Evolutionary conservation across 2,329 filamentous ascomycete genomes (phyloP), one percentile per base, ranked within the genome.

Genomic region (Claviceps spartinae): DNA sequence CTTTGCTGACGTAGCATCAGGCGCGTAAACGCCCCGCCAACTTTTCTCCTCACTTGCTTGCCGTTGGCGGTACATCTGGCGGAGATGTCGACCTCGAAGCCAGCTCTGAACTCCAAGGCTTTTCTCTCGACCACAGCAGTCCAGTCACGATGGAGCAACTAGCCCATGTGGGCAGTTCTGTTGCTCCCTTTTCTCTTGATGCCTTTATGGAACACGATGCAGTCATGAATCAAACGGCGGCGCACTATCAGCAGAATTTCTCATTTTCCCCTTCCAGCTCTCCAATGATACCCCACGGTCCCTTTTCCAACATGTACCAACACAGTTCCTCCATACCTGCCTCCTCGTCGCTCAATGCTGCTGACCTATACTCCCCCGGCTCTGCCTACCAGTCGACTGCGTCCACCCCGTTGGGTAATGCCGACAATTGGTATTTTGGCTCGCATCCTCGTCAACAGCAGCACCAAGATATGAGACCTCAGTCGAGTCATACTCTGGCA

Each of bases 181-280:
- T 67, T 52, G 67, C 74, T 20, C 71, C 74, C 16, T 81, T 79
- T 58, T 67, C 66, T 24, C 67, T 81, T 48, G 77, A 81, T 58
- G 74, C 73, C 30, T 80, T 77, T 58, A 78, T 86, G 67, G 79
- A 87, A 56, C 77, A 76, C 60, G 85, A 88, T 58, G 76, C 83
- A 44, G 85, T 88, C 58, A 79, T 95, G 58, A 82, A 79, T 56
- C 91, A 88, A 7, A 85, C 88, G 24, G 86, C 86, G 0, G 86
- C 86, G 0, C 83, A 88, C 11, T 89, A 88, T 67, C 87, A 93
- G 69, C 84, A 88, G 59, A 81, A 82, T 62, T 95, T 95, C 65
- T 80, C 81, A 58, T 95, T 95, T 67, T 95, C 89, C 20, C 89
- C 90, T 2, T 85, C 87, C 6, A 85, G 83, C 37, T 95, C 90